Conservation (phyloP, 139 green algal genomes). For the Chlamydomonas sp. region DNA sequence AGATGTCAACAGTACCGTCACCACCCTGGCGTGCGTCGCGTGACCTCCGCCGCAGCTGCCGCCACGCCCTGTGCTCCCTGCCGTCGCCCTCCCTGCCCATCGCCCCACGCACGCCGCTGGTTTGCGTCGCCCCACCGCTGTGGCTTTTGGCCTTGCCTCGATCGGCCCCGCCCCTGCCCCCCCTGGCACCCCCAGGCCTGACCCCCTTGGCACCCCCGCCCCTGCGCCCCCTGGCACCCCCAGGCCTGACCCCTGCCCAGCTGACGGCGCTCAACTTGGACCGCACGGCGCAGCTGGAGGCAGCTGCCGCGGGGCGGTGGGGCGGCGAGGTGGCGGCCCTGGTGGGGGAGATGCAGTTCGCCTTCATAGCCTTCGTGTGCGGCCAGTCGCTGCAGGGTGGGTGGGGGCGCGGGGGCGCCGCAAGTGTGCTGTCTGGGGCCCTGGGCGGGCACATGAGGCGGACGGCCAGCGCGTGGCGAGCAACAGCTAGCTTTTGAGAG, state of each 20-base stretch:
- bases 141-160: too few species aligned
- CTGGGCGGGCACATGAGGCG: neutral
- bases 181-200: too few species aligned
- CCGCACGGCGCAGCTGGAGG: constrained; percentile 68
- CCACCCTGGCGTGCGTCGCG: too few species aligned
- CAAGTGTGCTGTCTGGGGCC: neutral
- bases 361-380: constrained; percentile 86
- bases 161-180: too few species aligned
- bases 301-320: constrained; percentile 31
- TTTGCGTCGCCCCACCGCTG: too few species aligned
- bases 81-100: too few species aligned
- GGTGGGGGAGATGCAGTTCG: constrained; percentile 87
- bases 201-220: neutral
- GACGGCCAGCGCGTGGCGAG: neutral
- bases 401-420: neutral
- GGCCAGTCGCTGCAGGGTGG: constrained; percentile 77
- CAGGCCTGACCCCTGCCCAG: constrained; percentile 53
- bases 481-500: too few species aligned
- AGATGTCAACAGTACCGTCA: too few species aligned
- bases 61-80: too few species aligned
- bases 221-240: neutral
- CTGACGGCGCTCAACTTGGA: constrained; percentile 86
- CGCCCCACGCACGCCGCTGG: too few species aligned
- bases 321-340: constrained; percentile 41
- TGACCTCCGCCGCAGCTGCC: too few species aligned